Base-by-base conservation (phyloP, 2,329 filamentous ascomycete species). In the Phaeosphaeria sp. region DNA sequence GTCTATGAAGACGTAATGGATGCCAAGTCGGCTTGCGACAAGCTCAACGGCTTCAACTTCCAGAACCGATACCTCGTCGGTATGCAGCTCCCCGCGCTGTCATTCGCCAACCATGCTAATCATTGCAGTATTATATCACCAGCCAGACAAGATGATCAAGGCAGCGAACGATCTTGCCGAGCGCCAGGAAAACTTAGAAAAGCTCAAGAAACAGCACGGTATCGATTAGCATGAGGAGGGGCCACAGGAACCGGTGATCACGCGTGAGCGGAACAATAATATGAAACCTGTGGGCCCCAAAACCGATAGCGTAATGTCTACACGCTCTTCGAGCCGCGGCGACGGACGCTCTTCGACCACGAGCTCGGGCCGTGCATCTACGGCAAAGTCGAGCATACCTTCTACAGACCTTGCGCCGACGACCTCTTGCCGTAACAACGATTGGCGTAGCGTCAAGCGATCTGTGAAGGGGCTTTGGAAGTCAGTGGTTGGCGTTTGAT, bases 1-100 rank as follows among this genome's bases (percentile, higher is more conserved):
- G 95, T 99, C 81, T 99, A 97, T 85, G 95, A 98, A 82, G 95
- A 99, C 86, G 94, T 98, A 70, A 91, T 95, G 87, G 95, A 99
- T 85, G 93, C 95, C 69, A 99, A 99, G 84, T 90, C 93, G 82
- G 95, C 95, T 76, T 98, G 95, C 85, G 95, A 99, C 85, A 97
- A 98, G 84, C 86, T 99, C 79, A 99, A 99, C 85, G 95, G 95
- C 78, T 99, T 96, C 89, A 99, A 99, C 84, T 99, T 99, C 81
- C 95, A 99, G 84, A 97, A 94, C 83, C 91, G 95, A 78, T 99
- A 99, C 82, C 91, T 99, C 72, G 95, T 99, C 75, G 93, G 92
- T 96, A 87, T 62, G 92, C 49, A 36, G 43, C 36, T 50, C 33
- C 10, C 20, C 47, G 23, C n/a, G 49, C 30, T 49, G 20, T 22